Base-by-base conservation (phyloP, 768 basidiomycete genomes). In the Lactarius deliciosus region DNA sequence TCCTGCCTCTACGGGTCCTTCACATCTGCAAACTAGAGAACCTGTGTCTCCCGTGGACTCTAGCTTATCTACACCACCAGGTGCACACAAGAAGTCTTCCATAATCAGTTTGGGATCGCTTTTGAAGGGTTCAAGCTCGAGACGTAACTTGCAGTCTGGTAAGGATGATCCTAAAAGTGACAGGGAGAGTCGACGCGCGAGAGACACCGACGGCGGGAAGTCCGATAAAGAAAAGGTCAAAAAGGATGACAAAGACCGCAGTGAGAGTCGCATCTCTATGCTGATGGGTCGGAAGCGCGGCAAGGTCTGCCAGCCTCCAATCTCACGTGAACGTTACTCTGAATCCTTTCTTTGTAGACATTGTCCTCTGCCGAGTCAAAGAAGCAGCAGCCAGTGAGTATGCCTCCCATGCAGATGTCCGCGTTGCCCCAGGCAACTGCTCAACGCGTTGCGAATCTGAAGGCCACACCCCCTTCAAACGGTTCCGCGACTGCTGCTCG, bases 371-470 rank as follows among this genome's bases (percentile, higher is more conserved):
- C 85, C 30, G 93, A 95, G 70, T 84, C 90, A 59, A 87, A 88
- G 75, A 93, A 92, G 74, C 79, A 82, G 40, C 84, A 86, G 22
- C 84, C 88, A 56, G 83, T 90, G 65, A 83, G 82, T 73, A 78
- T 96, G 71, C 95, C 95, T 16, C 95, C 95, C 25, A 89, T 96
- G 86, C 94, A 96, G 73, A 91, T 96, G 73, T 81, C 89, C 40
- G 93, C 91, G 18, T 79, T 96, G 67, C 90, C 93, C 47, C 85
- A 89, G 47, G 80, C 84, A 50, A 96, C 94, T 43, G 88, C 91
- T 22, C 89, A 91, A 73, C 88, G 95, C 32, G 87, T 96, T 64
- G 94, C 92, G 59, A 91, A 83, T 72, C 82, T 96, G 69, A 91
- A 91, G 78, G 79, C 84, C 22, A 76, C 79, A 18, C 77, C 83